A percentile compares a stretch with the other conserved stretches of the same genome.
phyloP scores from a whole-genome alignment of 352 stramenopile genomes.

The Globisporangium takayamanum region DNA sequence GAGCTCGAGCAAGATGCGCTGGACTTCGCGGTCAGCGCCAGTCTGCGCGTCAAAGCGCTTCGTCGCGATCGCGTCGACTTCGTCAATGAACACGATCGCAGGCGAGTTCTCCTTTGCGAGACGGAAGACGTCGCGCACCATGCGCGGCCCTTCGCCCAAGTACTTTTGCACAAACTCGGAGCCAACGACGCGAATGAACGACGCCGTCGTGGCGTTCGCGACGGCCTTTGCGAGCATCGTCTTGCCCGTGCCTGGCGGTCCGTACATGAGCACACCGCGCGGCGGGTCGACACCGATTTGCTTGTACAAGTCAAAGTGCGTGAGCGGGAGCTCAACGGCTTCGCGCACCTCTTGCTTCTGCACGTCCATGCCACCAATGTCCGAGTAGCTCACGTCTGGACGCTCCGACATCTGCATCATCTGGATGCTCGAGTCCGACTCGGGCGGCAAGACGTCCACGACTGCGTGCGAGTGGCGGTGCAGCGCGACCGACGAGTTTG shows the following conservation, averaged over 20 bases:
- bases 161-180: slow-evolving; percentile 99
- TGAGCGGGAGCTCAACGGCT: slow-evolving; percentile 98
- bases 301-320: slow-evolving; percentile 99
- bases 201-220: slow-evolving; percentile 97
- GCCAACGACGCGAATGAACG: slow-evolving; percentile 97
- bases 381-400: slow-evolving; percentile 92
- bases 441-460: slow-evolving; percentile 96
- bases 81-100: slow-evolving; percentile 99
- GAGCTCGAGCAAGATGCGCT: slow-evolving; percentile 99
- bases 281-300: slow-evolving; percentile 99
- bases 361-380: slow-evolving; percentile 99
- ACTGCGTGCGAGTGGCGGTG: slow-evolving; percentile 98
- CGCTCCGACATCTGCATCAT: slow-evolving; percentile 98
- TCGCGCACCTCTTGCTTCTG: slow-evolving; percentile 99
- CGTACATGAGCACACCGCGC: slow-evolving; percentile 97
- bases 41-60: slow-evolving; percentile 99
- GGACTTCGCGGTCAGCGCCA: slow-evolving; percentile 93
- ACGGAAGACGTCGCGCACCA: slow-evolving; percentile 99
- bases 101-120: slow-evolving; percentile 98
- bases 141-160: slow-evolving; percentile 97
- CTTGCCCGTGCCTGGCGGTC: slow-evolving; percentile 94
- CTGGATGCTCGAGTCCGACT: slow-evolving; percentile 99
- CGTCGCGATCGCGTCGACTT: slow-evolving; percentile 99
- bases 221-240: slow-evolving; percentile 99
- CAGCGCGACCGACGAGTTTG: slow-evolving; percentile 97